Conservation (phyloP, 306 rosid species). For the Vachellia pachyceras region DNA sequence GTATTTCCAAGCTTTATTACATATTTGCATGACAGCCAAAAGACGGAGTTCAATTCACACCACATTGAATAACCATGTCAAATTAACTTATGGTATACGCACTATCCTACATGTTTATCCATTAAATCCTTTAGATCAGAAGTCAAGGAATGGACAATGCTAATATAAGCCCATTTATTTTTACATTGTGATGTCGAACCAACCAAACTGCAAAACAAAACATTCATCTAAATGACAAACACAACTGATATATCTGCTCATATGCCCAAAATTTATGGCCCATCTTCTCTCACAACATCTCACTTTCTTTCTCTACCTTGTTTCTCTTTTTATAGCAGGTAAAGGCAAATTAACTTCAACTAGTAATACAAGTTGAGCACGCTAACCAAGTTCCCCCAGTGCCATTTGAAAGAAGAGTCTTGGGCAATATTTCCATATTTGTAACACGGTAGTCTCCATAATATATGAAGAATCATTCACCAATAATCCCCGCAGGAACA, state of each 20-base stretch:
- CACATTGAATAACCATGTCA: background rate
- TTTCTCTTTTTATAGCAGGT: conserved; percentile 25
- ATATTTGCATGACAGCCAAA: background rate
- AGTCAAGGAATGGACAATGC: background rate
- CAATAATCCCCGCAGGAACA: conserved; percentile 93
- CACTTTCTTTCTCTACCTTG: background rate
- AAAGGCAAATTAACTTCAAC: conserved; percentile 3
- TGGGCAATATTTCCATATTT: no score
- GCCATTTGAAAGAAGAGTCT: conserved; percentile 23
- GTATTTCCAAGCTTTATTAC: background rate
- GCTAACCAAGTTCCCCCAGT: conserved; percentile 21
- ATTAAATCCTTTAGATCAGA: background rate
- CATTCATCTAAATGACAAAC: background rate
- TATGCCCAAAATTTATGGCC: conserved; percentile 5
- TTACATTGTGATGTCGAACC: background rate
- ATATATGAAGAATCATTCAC: conserved; percentile 47
- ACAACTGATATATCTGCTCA: background rate
- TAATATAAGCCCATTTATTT: background rate
- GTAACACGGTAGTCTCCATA: no score
- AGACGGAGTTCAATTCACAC: background rate
- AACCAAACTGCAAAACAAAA: background rate
- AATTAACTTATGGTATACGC: background rate
- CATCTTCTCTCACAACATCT: conserved; percentile 3
- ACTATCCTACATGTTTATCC: no score
- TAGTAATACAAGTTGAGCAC: background rate